Evolutionary conservation across 306 rosid genomes (phyloP), one percentile per base, ranked within the genome.

Genomic region (Lithocarpus polystachyus): DNA sequence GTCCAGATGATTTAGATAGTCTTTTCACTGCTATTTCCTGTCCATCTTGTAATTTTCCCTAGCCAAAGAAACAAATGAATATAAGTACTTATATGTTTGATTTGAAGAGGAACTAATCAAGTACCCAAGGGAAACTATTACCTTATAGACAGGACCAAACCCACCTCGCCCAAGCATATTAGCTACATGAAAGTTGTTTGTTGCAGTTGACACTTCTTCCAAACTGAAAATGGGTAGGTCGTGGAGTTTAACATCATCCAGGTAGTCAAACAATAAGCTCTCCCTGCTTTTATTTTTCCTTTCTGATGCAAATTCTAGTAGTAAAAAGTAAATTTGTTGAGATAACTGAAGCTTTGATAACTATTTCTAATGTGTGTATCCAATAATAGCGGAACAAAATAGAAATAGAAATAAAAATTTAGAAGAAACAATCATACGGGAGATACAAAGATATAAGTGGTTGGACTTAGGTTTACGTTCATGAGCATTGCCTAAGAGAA

Each of bases 21-120:
- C 86, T 88, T 77, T 83, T 85, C 6, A 87, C 82, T 0, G 90
- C 90, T 59, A 87, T 75, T 84, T 84, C 85, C 20, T 80, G 85
- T 4, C 87, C 88, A n/a, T 87, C 80, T 5, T 69, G 57, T 60
- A 82, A 5, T 65, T 54, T 24, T 35, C 89, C 91, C 89, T 85
- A 12, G 15, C 28, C 12, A 23, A 22, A 6, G 6, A 29, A 77
- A 37, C 51, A 15, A 37, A 12, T 35, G 74, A 83, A 82, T 82
- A 52, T 83, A 5, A 68, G 79, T 5, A 83, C 83, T 0, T 77
- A 0, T 0, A 37, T 37, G 3, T 37, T 37, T 37, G 3, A 37
- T 7, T 37, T 37, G 45, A 37, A 37, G 11, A 2, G 45, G 45
- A 37, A 37, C 45, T 37, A 37, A 37, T 37, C 45, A 2, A 37